Percentiles rank a stretch among this genome's conserved stretches.
These are phyloP conservation scores for Neopestalotiopsis clavispora DNA, from an alignment of 2,329 filamentous ascomycete species.

Conservation along the genomic window DNA sequence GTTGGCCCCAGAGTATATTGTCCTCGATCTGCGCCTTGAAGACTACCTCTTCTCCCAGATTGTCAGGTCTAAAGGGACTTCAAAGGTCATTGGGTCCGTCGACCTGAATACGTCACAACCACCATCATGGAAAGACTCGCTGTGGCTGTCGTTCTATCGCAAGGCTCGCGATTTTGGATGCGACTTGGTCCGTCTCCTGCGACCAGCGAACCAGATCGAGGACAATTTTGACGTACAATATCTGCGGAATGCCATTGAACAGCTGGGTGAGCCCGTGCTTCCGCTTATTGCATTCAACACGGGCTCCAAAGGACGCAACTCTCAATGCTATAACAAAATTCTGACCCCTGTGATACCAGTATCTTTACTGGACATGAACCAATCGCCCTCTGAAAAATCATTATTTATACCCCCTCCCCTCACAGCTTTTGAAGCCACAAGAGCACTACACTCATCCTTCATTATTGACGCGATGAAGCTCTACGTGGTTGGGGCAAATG, in stretches of 20 bases:
- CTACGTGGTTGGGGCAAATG: conserved; percentile 75
- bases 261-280: conserved; percentile 46
- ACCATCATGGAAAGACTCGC: conserved; percentile 59
- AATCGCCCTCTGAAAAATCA: conserved; percentile 24
- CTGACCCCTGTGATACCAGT: conserved; percentile 65
- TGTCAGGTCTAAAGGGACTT: conserved; percentile 54
- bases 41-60: conserved; percentile 55
- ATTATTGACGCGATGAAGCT: conserved; percentile 72
- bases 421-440: conserved; percentile 67
- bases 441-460: conserved; percentile 69
- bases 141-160: conserved; percentile 62
- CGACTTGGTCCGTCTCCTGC: conserved; percentile 65
- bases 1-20: conserved; percentile 66
- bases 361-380: conserved; percentile 29
- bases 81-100: conserved; percentile 66
- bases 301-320: conserved; percentile 65
- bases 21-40: conserved; percentile 64
- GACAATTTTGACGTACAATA: conserved; percentile 67
- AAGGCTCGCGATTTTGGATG: conserved; percentile 63
- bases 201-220: conserved; percentile 58
- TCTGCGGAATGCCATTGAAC: conserved; percentile 55
- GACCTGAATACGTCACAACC: conserved; percentile 44
- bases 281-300: conserved; percentile 70
- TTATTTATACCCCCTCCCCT: conserved; percentile 45
- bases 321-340: conserved; percentile 69